Evolutionary conservation across 441 rosid species (phyloP), one percentile per base, ranked within the genome.

Genomic region (Populus trichocarpa): DNA sequence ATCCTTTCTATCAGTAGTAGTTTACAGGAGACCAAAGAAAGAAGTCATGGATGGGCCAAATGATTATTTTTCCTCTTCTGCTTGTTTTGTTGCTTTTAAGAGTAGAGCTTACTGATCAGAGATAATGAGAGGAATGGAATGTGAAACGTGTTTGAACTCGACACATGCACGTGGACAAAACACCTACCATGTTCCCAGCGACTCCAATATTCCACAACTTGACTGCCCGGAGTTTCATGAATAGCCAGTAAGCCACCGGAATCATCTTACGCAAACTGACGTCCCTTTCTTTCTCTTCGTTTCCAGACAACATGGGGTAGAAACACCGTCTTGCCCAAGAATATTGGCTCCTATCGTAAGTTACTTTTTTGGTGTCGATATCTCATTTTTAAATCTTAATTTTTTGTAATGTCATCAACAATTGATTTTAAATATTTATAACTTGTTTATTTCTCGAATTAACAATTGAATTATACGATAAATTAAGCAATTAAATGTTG

Each of bases 101-200:
- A 77, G 67, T 66, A 36, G 36, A 35, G 50, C 50, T 36, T 57
- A 63, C 72, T 78, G 65, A 77, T 70, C 26, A 42, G n/a, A 84
- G 77, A 84, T 77, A 79, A 84, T 80, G 78, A 78, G 80, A 82
- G 83, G 82, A 84, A 83, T 75, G 23, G 10, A 11, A 79, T 85
- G 73, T 72, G 73, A 28, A 77, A 36, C 22, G 59, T 81, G 78
- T 67, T 59, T 77, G 84, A 81, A 81, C 35, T 83, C 73, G 90
- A 90, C 90, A 89, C 68, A 28, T 33, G 74, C 80, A 79, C 74
- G 74, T 80, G 79, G 90, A 91, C 93, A 90, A 86, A 81, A 84
- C n/a, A 36, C 78, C 86, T 46, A 42, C 80, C 80, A 67, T 80
- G 35, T 30, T 67, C 67, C 35, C 30, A 75, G 71, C 75, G 71